Evolutionary conservation across 2,329 filamentous ascomycete genomes (phyloP).

Genomic region (Leptographium galeiforme): DNA sequence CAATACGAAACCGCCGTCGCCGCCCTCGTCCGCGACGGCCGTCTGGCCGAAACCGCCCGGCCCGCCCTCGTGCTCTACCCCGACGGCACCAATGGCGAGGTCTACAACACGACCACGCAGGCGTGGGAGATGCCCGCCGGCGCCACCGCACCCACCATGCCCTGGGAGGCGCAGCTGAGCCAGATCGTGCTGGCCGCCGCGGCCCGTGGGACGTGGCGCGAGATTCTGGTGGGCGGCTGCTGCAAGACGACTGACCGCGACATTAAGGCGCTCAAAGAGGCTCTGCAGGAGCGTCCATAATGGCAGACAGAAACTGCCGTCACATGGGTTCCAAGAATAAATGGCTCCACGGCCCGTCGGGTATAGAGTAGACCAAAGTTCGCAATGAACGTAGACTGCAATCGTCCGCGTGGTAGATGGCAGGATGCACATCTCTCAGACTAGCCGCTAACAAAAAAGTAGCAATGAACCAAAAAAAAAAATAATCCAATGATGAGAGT

Average conservation of each 20-base stretch:
- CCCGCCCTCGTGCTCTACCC: constrained; percentile 52
- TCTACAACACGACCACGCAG: constrained; percentile 51
- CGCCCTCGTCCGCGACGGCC: constrained; percentile 18
- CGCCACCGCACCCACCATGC: constrained; percentile 14
- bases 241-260: constrained; percentile 30
- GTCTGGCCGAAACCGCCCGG: constrained; percentile 22
- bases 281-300: neutral
- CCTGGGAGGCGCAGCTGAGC: constrained; percentile 34
- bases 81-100: constrained; percentile 54
- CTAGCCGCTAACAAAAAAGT: neutral
- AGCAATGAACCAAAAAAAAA: neutral
- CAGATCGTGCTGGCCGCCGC: constrained; percentile 24
- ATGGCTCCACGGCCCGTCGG: no score
- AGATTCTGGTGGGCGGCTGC: constrained; percentile 38
- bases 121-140: constrained; percentile 37
- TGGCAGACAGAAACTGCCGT: no score
- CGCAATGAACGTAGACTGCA: no score
- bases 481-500: constrained; percentile 18
- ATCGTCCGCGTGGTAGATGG: no score
- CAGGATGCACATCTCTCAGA: no score
- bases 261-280: constrained; percentile 6
- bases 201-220: constrained; percentile 25
- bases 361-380: no score
- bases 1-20: constrained; percentile 38
- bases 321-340: no score